Percentiles rank a stretch among this genome's conserved stretches.
Conservation (phyloP, 1,139 yeast genomes). For the Suhomyces anneliseae region DNA sequence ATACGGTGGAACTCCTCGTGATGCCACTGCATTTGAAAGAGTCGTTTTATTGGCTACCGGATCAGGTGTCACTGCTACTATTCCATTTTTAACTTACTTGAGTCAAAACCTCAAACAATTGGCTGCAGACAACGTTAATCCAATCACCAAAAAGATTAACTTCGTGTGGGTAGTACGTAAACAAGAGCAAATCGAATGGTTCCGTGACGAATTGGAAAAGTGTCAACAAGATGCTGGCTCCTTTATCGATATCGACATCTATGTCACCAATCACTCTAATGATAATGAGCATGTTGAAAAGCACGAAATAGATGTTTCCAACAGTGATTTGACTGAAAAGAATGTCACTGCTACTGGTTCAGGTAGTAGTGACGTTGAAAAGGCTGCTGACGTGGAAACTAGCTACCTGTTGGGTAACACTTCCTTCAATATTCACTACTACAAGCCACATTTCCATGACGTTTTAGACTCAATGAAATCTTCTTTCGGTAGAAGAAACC, state of each 20-base stretch:
- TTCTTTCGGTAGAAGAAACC: slow-evolving; percentile 38
- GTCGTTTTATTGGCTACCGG: slow-evolving; percentile 48
- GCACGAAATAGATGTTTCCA: background rate
- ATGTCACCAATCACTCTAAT: slow-evolving; percentile 17
- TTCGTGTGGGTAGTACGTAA: slow-evolving; percentile 53
- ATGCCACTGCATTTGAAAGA: slow-evolving; percentile 49
- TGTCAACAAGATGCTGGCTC: slow-evolving; percentile 27
- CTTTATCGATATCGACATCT: slow-evolving; percentile 28
- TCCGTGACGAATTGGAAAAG: slow-evolving; percentile 37
- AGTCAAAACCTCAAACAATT: slow-evolving; percentile 17
- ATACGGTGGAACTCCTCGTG: slow-evolving; percentile 59
- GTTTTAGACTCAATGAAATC: slow-evolving; percentile 20
- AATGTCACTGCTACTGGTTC: background rate
- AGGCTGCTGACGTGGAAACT: background rate
- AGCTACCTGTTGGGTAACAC: slow-evolving; percentile 1
- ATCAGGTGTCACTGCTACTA: slow-evolving; percentile 55
- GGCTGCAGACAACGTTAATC: slow-evolving; percentile 11
- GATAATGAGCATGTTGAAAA: background rate
- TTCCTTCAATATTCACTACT: slow-evolving; percentile 20
- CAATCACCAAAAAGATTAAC: slow-evolving; percentile 30
- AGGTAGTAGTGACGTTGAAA: background rate
- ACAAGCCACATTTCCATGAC: slow-evolving; percentile 35
- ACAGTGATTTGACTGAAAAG: background rate
- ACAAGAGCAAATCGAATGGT: slow-evolving; percentile 45
- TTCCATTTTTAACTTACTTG: slow-evolving; percentile 45